Percentiles rank a stretch among this genome's conserved stretches.
These are phyloP conservation scores for Pythium scleroteichum DNA, from an alignment of 352 stramenopile species.

Conservation along the genomic window DNA sequence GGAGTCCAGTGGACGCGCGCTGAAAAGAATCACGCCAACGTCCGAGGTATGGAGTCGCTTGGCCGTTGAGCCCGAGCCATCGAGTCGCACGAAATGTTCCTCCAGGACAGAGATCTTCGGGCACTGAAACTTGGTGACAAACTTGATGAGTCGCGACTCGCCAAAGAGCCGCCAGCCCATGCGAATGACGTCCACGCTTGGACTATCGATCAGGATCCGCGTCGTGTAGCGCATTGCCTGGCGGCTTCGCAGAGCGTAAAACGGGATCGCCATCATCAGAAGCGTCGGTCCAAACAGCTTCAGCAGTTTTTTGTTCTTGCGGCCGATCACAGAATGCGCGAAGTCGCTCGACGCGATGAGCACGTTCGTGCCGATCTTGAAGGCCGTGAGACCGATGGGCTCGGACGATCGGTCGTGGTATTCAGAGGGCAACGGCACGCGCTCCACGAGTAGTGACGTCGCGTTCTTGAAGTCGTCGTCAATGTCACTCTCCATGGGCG, in stretches of 20 bases:
- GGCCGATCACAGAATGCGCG: slow-evolving; percentile 67
- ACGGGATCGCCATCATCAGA: slow-evolving; percentile 73
- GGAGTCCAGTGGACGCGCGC: slow-evolving; percentile 57
- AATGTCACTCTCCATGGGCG: slow-evolving; percentile 84
- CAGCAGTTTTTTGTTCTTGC: slow-evolving; percentile 66
- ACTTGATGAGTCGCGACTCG: slow-evolving; percentile 71
- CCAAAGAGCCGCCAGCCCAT: slow-evolving; percentile 84
- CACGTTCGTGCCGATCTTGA: slow-evolving; percentile 84
- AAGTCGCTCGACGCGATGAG: slow-evolving; percentile 78
- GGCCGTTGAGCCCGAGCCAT: slow-evolving; percentile 39
- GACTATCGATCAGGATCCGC: slow-evolving; percentile 77
- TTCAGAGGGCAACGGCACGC: slow-evolving; percentile 77
- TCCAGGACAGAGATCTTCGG: slow-evolving; percentile 67
- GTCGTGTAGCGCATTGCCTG: slow-evolving; percentile 76
- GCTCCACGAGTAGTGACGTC: slow-evolving; percentile 74
- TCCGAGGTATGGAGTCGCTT: slow-evolving; percentile 47
- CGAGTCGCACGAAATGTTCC: slow-evolving; percentile 57
- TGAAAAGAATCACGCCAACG: slow-evolving; percentile 74
- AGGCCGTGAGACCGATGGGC: slow-evolving; percentile 72
- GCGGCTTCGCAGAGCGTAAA: slow-evolving; percentile 76
- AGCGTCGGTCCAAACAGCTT: slow-evolving; percentile 56
- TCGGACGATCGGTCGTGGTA: slow-evolving; percentile 86
- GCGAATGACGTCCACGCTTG: slow-evolving; percentile 84
- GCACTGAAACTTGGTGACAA: slow-evolving; percentile 63
- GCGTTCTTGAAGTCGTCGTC: slow-evolving; percentile 88